Percentiles rank a stretch among this genome's conserved stretches.
Conservation (phyloP, 345 rosid species). For the Lepidium aucheri region DNA sequence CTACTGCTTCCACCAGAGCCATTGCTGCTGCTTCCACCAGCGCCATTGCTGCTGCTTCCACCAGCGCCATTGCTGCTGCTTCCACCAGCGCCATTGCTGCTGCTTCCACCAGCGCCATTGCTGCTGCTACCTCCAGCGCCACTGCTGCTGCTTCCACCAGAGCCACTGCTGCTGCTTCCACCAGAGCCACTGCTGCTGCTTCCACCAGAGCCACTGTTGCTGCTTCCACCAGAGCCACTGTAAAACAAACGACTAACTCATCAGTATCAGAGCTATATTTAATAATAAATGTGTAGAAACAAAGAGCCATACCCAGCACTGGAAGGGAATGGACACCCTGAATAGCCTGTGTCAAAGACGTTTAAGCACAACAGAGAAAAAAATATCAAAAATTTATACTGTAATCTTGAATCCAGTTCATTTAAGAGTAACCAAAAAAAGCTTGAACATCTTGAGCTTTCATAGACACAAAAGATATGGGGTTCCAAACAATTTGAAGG, state of each 20-base stretch:
- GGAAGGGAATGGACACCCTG: slow-evolving; percentile 36
- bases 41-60: slow-evolving; percentile 1
- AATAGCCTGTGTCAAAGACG: slow-evolving; percentile 20
- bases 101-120: not conserved
- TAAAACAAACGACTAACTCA: slow-evolving; percentile 1
- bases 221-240: slow-evolving; percentile 13
- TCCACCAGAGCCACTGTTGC: not conserved
- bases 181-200: not conserved
- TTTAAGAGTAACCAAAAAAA: no score
- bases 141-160: not conserved
- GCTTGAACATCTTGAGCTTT: no score
- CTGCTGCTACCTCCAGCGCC: not conserved
- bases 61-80: not conserved
- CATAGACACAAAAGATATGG: no score
- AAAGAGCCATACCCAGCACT: slow-evolving; percentile 29
- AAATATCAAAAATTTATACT: not conserved
- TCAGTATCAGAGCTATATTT: not conserved
- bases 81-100: not conserved
- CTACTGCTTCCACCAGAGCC: not conserved
- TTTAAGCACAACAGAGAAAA: not conserved
- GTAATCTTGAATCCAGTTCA: no score
- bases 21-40: no score
- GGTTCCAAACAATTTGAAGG: not conserved
- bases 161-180: slow-evolving; percentile 3
- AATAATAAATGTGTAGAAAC: not conserved